Evolutionary conservation across 129 eudicot genomes (phyloP), one percentile per base, ranked within the genome.

Genomic region (Kitagawia praeruptora): DNA sequence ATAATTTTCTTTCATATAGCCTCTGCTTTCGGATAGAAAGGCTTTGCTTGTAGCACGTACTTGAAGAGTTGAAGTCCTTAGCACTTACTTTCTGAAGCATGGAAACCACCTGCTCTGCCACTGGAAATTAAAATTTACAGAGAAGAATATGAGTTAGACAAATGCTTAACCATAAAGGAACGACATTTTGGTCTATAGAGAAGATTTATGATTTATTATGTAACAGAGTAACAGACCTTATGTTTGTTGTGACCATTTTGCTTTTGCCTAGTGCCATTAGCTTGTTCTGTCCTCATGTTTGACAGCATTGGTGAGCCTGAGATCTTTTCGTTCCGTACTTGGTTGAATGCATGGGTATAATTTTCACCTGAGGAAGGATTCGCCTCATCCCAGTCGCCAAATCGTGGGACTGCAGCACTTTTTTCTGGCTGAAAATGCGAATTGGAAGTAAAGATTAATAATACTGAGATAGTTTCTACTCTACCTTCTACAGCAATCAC

Each of bases 331-430:
- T 83, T 86, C 0, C 84, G 83, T 42, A 89, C 90, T 76, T 77
- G 77, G 80, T 89, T 82, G 87, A 90, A 93, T 63, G 89, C 88
- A 54, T 79, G 84, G 25, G 93, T 93, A 51, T 85, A 93, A 75
- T 91, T 88, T 45, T 90, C 96, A 6, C 84, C 96, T 16, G 89
- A 78, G 74, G 89, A 74, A 66, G 98, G 98, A 75, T 93, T 78
- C 39, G 79, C 83, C 67, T 86, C 96, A 47, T 90, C 85, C 98
- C 98, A 93, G 48, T 82, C 98, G 0, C 98, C 98, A 49, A 93
- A 93, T 81, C 77, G 83, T 21, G 98, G 98, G 71, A 93, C 90
- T 4, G 88, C 84, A 27, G 96, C 98, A 75, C 88, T 91, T 87
- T 82, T 87, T 70, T 87, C 93, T 15, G 97, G 91, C 98, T 93